phyloP scores from a whole-genome alignment of 768 basidiomycete genomes.

The Auriscalpium vulgare region DNA sequence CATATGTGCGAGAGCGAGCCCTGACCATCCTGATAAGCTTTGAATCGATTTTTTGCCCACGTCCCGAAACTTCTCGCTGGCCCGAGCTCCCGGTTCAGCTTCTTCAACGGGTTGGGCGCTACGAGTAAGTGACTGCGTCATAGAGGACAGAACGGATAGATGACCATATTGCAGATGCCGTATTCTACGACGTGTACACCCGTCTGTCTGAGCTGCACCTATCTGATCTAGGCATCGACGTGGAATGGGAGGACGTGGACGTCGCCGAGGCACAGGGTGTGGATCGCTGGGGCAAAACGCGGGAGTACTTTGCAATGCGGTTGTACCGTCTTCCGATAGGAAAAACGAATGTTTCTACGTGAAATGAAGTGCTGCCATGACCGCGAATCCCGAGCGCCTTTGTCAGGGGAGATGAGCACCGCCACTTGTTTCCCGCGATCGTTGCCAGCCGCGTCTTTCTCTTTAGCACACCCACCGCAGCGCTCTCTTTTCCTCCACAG shows the following conservation, averaged over 20 bases:
- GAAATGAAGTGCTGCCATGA: too few species aligned
- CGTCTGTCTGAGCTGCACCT: conserved; percentile 81
- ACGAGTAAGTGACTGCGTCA: conserved; percentile 51
- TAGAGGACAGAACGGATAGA: too few species aligned
- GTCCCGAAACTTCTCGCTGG: conserved; percentile 71
- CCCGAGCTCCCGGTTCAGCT: conserved; percentile 77
- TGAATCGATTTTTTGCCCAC: conserved; percentile 74
- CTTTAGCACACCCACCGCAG: not conserved
- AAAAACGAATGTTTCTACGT: not conserved
- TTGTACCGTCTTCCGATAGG: conserved; percentile 61
- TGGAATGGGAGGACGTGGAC: conserved; percentile 78
- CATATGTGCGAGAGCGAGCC: not conserved
- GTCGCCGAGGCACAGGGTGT: conserved; percentile 44
- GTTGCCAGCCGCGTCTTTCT: not conserved
- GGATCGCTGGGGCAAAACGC: conserved; percentile 69
- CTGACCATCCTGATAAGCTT: conserved; percentile 29
- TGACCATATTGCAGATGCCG: conserved; percentile 43
- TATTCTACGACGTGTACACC: conserved; percentile 90
- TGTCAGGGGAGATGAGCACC: not conserved
- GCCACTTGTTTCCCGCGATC: not conserved
- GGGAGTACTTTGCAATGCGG: conserved; percentile 71
- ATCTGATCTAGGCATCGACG: conserved; percentile 67
- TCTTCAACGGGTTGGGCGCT: conserved; percentile 96
- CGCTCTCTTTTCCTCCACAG: conserved; percentile 1
- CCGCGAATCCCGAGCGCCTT: too few species aligned